phyloP scores from a whole-genome alignment of 768 basidiomycete genomes.

The Asterophora parasitica region DNA sequence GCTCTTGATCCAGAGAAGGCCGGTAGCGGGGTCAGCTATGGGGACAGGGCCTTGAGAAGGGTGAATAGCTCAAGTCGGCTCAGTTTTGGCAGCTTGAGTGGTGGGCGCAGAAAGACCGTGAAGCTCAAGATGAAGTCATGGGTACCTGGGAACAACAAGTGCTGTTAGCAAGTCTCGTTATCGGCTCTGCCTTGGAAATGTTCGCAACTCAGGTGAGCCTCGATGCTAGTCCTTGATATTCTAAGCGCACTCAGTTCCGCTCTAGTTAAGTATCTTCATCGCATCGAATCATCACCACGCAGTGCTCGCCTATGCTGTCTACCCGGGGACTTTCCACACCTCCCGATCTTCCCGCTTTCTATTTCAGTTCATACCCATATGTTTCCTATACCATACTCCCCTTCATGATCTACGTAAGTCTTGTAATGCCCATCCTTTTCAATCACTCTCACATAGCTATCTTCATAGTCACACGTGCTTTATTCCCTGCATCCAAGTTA shows the following conservation, averaged over 20 bases:
- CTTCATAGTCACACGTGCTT: constrained; percentile 10
- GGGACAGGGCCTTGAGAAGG: constrained; percentile 86
- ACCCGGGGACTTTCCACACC: constrained; percentile 1
- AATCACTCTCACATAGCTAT: constrained; percentile 1
- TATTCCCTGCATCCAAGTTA: constrained; percentile 7
- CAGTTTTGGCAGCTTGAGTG: constrained; percentile 79
- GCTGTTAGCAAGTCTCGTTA: constrained; percentile 44
- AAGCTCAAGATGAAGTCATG: constrained; percentile 58
- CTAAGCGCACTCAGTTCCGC: not conserved
- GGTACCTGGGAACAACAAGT: constrained; percentile 53
- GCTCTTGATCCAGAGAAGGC: constrained; percentile 89
- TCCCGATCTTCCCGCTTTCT: constrained; percentile 6
- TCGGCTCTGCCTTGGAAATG: not conserved
- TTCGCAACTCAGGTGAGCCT: not conserved
- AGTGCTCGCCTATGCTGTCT: constrained; percentile 2
- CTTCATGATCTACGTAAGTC: constrained; percentile 14
- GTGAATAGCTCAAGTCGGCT: constrained; percentile 89
- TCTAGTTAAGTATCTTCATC: constrained; percentile 1
- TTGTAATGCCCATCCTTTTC: not conserved
- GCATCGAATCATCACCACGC: not conserved
- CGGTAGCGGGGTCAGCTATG: constrained; percentile 94
- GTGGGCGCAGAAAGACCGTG: constrained; percentile 54
- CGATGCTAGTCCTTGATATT: not conserved
- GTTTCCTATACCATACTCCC: constrained; percentile 35
- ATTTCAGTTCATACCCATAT: constrained; percentile 31